Conservation (phyloP, 306 rosid species). For the Trifolium repens region DNA sequence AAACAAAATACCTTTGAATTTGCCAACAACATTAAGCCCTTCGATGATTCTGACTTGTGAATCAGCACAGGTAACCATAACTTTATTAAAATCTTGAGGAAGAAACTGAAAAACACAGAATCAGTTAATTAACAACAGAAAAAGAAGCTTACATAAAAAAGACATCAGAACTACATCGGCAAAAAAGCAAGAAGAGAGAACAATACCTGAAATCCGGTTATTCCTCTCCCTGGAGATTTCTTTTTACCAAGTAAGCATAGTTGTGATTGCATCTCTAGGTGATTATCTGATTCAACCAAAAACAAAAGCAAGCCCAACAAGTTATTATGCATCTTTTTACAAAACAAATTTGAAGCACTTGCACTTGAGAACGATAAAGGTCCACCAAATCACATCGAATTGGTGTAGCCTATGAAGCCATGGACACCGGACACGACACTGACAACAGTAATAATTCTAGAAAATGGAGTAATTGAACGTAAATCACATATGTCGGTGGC, state of each 20-base stretch:
- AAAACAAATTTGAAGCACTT: constrained; percentile 19
- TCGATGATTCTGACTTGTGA: constrained; percentile 87
- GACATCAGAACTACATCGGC: constrained; percentile 20
- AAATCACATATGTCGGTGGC: neutral
- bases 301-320: constrained; percentile 3
- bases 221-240: constrained; percentile 78
- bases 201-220: constrained; percentile 87
- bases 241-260: constrained; percentile 68
- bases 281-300: constrained; percentile 68
- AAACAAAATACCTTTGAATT: constrained; percentile 70
- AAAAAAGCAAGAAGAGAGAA: constrained; percentile 13
- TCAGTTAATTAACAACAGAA: constrained; percentile 4
- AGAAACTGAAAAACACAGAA: constrained; percentile 61
- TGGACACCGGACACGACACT: neutral
- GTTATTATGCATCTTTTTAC: neutral
- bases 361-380: constrained; percentile 17
- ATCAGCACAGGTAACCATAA: constrained; percentile 85
- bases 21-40: constrained; percentile 70
- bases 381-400: neutral
- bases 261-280: constrained; percentile 66
- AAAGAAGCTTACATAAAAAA: constrained; percentile 2
- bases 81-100: constrained; percentile 71
- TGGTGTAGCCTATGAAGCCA: neutral
- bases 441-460: neutral
- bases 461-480: neutral